Conservation (phyloP, 2,329 filamentous ascomycete genomes). For the Ciborinia camelliae region DNA sequence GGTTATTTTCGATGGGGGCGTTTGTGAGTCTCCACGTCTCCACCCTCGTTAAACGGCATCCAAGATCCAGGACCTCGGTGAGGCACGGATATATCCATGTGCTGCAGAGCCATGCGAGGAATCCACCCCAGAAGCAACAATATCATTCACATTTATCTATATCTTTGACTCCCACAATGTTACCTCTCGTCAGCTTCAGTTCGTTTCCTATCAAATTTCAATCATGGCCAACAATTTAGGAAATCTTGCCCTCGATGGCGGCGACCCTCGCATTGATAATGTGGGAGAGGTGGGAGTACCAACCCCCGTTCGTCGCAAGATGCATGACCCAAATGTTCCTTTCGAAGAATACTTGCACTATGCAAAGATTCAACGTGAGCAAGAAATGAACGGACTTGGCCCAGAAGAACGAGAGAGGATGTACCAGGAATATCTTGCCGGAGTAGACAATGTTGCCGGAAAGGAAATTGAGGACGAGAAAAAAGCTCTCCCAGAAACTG, state of each 20-base stretch:
- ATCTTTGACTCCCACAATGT: background rate
- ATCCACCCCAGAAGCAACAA: background rate
- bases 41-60: background rate
- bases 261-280: constrained; percentile 17
- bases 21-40: background rate
- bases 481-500: background rate
- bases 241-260: constrained; percentile 17
- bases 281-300: constrained; percentile 10
- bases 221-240: constrained; percentile 17
- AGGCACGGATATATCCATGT: background rate
- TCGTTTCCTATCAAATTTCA: background rate
- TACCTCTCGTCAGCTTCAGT: background rate
- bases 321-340: constrained; percentile 34
- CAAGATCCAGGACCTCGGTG: background rate
- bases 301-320: constrained; percentile 13
- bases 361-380: constrained; percentile 34
- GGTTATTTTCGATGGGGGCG: background rate
- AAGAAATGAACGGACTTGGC: constrained; percentile 25
- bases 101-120: background rate
- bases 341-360: constrained; percentile 40
- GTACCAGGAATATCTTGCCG: constrained; percentile 21
- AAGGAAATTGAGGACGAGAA: constrained; percentile 19
- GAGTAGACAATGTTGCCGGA: background rate
- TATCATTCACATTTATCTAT: constrained; percentile 7
- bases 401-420: constrained; percentile 27